A percentile compares a stretch with the other conserved stretches of the same genome.
phyloP scores from a whole-genome alignment of 2,329 filamentous ascomycete species.

The Xylaria hypoxylon region DNA sequence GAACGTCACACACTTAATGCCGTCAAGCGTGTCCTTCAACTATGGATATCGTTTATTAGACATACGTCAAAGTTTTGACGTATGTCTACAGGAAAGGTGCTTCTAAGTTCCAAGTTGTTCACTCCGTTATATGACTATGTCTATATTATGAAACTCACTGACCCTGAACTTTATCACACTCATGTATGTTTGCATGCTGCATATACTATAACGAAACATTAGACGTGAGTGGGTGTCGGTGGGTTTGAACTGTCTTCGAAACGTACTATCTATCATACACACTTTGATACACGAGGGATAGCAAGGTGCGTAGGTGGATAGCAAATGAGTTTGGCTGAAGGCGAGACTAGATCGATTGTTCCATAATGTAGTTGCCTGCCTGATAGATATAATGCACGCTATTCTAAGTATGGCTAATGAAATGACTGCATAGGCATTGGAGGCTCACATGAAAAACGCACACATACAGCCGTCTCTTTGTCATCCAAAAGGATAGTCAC shows the following conservation, averaged over 20 bases:
- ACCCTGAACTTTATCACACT: neutral
- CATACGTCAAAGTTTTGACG: neutral
- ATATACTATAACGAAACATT: neutral
- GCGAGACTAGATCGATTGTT: constrained; percentile 5
- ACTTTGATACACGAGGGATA: neutral
- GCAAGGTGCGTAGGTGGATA: neutral
- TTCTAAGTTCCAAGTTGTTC: too few species aligned
- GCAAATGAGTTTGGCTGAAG: neutral
- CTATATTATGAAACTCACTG: neutral
- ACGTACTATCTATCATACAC: neutral
- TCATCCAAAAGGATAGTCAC: neutral
- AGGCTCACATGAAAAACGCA: constrained; percentile 1
- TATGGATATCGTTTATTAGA: too few species aligned
- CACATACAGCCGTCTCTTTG: neutral
- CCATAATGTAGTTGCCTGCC: neutral
- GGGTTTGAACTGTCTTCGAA: neutral
- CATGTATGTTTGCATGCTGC: neutral
- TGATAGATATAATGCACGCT: neutral
- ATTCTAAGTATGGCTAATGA: neutral
- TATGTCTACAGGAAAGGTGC: too few species aligned
- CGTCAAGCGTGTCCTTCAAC: neutral
- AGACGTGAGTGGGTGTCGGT: too few species aligned
- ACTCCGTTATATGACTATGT: neutral
- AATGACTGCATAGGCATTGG: neutral
- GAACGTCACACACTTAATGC: too few species aligned